Base-by-base conservation (phyloP, 2,329 filamentous ascomycete genomes). In the Fusarium sp. region DNA sequence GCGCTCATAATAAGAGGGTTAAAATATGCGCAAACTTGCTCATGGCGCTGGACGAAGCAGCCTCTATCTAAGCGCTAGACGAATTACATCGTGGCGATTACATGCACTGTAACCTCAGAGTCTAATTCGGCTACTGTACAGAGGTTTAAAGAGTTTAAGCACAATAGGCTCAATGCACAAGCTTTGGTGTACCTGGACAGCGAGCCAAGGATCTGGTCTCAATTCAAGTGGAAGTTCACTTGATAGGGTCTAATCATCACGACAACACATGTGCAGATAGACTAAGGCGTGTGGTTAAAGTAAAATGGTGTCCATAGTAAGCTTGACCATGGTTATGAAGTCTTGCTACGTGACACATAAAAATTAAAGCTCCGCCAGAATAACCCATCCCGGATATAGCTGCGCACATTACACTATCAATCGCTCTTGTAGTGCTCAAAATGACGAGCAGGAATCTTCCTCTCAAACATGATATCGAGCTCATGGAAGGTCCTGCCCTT, bases 401-500 rank as follows among this genome's bases (percentile, higher is more conserved):
- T 19, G 16, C 11, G 19, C 19, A 21, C 10, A 5, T 1, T 12
- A 9, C 5, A 0, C 29, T 15, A 29, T 39, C 8, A 61, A 8
- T 61, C 37, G 7, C 29, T 23, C 21, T 65, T 56, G 6, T 63
- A 56, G 2, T 10, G 2, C n/a, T 65, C 59, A 19, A 65, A 65
- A 10, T 15, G 59, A 5, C 59, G 46, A 37, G 62, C 59, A 16
- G 62, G 25, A 11, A 64, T 48, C 19, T 19, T 58, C 42, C 33
- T 65, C 49, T 66, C 49, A 18, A 66, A 58, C 63, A 58, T 66
- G n/a, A 64, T 33, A 5, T 66, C 63, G 2, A 66, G 42, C 12
- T 66, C 63, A 23, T 64, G 31, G 38, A 64, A 66, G 2, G 63
- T 66, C 6, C 60, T 65, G 18, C 60, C 60, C 25, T 23, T 66